Conservation (phyloP, 352 stramenopile species). For the Lagenidium giganteum region DNA sequence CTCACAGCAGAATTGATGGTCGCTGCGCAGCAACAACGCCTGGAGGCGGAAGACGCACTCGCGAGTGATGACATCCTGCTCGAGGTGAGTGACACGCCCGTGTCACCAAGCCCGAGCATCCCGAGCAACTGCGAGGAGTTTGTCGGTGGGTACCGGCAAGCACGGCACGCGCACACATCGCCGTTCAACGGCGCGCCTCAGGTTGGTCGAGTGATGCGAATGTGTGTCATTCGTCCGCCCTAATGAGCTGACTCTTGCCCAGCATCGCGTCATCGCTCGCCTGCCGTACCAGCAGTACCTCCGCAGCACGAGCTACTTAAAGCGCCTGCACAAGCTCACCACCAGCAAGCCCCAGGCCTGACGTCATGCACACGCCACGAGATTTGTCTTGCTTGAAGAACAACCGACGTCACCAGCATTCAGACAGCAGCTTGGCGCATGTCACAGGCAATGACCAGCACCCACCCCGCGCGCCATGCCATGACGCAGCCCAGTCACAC, state of each 20-base stretch:
- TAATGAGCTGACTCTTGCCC: too few relatives aligned
- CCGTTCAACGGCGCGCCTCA: constrained; percentile 1
- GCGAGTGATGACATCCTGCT: too few relatives aligned
- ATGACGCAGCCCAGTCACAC: too few relatives aligned
- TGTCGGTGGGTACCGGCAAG: constrained; percentile 26
- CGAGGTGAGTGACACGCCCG: constrained; percentile 4
- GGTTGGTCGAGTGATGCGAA: background rate
- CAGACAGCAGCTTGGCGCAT: too few relatives aligned
- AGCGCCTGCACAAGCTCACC: constrained; percentile 26
- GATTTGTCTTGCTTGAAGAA: too few relatives aligned
- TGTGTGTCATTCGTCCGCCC: background rate
- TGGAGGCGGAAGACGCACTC: too few relatives aligned
- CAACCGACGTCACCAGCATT: too few relatives aligned
- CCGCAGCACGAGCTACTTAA: constrained; percentile 47
- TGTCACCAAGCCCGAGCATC: constrained; percentile 22
- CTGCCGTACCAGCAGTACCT: constrained; percentile 43
- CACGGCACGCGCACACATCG: constrained; percentile 12
- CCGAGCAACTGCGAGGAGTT: constrained; percentile 31
- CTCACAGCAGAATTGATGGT: too few relatives aligned
- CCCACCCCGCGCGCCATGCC: too few relatives aligned
- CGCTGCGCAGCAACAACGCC: background rate
- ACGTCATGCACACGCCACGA: too few relatives aligned
- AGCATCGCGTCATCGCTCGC: constrained; percentile 17
- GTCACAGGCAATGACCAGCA: too few relatives aligned
- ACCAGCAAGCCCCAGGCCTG: constrained; percentile 7